Conservation (phyloP, 2,329 filamentous ascomycete species). For the Colletotrichum theobromicola region DNA sequence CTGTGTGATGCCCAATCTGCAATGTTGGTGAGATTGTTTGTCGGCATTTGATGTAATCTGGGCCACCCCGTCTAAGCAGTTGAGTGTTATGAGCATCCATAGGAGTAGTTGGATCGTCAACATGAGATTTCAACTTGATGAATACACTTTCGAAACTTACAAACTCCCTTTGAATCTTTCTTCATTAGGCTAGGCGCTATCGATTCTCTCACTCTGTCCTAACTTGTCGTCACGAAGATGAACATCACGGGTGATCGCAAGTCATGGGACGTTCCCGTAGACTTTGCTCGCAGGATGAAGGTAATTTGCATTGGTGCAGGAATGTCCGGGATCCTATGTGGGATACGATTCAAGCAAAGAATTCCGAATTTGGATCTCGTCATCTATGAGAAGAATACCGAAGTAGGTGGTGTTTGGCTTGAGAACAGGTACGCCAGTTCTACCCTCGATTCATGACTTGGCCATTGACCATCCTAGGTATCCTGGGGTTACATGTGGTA, state of each 20-base stretch:
- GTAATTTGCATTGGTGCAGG: not conserved
- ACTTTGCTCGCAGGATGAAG: not conserved
- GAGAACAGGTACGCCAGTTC: not conserved
- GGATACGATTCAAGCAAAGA: not conserved
- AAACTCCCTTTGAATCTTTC: rapidly evolving
- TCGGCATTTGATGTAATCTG: not conserved
- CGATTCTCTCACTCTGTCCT: not conserved
- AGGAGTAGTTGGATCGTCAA: not conserved
- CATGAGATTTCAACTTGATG: not conserved
- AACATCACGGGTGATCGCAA: not conserved
- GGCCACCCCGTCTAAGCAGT: not conserved
- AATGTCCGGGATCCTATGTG: not conserved
- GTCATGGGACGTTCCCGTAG: not conserved
- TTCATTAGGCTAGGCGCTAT: not conserved
- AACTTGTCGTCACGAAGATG: not conserved
- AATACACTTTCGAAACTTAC: not conserved
- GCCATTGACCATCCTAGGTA: not conserved
- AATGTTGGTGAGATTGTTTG: not conserved
- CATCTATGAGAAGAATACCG: not conserved
- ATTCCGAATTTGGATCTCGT: not conserved
- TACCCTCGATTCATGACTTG: not conserved
- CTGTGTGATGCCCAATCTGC: not conserved
- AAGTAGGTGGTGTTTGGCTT: not conserved
- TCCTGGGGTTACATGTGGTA: not conserved
- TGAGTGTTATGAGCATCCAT: not conserved